Conservation (phyloP, 441 rosid genomes). For the Capsella rubella region DNA sequence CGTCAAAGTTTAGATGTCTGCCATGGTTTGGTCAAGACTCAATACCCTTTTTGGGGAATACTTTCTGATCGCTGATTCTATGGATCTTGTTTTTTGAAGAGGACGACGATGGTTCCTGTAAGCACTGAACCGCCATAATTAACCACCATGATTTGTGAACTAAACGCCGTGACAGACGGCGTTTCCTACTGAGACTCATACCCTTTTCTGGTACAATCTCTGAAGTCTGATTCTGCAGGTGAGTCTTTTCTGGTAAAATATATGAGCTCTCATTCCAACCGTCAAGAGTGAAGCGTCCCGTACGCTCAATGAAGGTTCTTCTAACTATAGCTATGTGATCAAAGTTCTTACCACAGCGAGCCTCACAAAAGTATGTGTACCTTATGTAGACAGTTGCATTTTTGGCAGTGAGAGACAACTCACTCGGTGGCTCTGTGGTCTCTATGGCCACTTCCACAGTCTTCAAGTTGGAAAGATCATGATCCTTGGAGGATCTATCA, state of each 20-base stretch:
- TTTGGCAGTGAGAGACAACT: background rate
- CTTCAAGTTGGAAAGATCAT: background rate
- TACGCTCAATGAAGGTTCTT: background rate
- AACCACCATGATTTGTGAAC: background rate
- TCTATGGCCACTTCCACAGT: background rate
- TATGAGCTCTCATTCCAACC: background rate
- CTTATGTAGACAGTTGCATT: background rate
- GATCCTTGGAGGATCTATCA: background rate
- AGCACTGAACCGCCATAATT: background rate
- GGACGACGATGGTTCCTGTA: background rate
- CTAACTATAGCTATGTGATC: background rate
- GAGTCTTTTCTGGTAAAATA: too few relatives aligned
- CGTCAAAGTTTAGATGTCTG: too few relatives aligned
- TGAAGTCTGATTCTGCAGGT: background rate
- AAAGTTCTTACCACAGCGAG: background rate
- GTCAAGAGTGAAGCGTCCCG: background rate
- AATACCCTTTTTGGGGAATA: too few relatives aligned
- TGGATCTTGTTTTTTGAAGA: background rate
- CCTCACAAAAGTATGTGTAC: background rate
- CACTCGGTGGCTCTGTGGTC: background rate
- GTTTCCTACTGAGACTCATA: background rate
- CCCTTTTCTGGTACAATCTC: background rate
- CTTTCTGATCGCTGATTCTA: too few relatives aligned
- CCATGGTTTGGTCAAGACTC: too few relatives aligned
- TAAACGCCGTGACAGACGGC: background rate